These are phyloP conservation scores for Diaporthe citrichinensis DNA, from an alignment of 2,329 filamentous ascomycete species.

Conservation along the genomic window DNA sequence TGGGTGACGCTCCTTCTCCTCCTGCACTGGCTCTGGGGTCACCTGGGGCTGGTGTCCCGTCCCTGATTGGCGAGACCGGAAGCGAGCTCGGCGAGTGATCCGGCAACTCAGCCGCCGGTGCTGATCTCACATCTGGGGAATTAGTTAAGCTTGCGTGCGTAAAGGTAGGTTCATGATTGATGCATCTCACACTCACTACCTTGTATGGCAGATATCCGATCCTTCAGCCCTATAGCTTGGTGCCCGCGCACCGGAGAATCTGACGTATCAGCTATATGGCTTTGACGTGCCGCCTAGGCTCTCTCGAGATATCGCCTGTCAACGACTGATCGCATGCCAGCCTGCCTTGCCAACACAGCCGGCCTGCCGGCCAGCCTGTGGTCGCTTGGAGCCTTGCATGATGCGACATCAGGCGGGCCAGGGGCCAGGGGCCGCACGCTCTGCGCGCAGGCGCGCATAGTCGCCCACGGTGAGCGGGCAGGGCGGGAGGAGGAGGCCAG, in stretches of 20 bases:
- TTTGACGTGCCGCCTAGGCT: background rate
- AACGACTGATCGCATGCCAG: background rate
- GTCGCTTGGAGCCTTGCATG: slow-evolving; percentile 29
- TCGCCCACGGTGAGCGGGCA: slow-evolving; percentile 3
- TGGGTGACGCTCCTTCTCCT: background rate
- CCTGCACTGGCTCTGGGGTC: background rate
- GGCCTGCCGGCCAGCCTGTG: background rate
- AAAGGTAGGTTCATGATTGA: background rate
- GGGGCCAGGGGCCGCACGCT: background rate
- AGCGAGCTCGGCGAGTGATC: slow-evolving; percentile 5
- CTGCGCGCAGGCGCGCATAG: slow-evolving; percentile 9
- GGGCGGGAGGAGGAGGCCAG: slow-evolving; percentile 12
- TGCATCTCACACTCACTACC: background rate
- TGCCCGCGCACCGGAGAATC: slow-evolving; percentile 13
- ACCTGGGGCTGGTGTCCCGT: slow-evolving; percentile 1
- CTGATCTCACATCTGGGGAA: slow-evolving; percentile 8
- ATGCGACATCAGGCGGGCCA: slow-evolving; percentile 27
- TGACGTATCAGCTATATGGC: background rate
- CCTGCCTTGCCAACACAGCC: background rate
- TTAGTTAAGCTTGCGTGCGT: slow-evolving; percentile 2
- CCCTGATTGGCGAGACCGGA: slow-evolving; percentile 22
- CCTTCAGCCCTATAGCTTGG: slow-evolving; percentile 18
- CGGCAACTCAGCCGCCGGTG: background rate
- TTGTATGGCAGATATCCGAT: slow-evolving; percentile 15
- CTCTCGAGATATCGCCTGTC: background rate